phyloP scores from a whole-genome alignment of 768 basidiomycete genomes.

The Chiua virens region DNA sequence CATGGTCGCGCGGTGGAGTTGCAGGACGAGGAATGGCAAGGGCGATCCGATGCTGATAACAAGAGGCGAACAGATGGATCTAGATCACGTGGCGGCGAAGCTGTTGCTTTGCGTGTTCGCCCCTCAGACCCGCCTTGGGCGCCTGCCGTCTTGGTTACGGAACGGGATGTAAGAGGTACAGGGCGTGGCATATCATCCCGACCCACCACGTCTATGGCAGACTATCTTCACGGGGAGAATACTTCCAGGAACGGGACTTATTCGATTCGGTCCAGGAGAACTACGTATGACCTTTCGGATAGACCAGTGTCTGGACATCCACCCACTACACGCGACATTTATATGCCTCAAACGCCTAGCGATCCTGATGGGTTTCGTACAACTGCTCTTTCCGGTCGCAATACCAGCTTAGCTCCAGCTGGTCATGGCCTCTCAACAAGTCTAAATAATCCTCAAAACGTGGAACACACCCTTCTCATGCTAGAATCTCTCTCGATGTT shows the following conservation, averaged over 20 bases:
- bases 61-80: conserved; percentile 25
- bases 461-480: conserved; percentile 72
- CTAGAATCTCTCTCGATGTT: conserved; percentile 69
- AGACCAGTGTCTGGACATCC: conserved; percentile 19
- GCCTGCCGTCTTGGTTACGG: conserved; percentile 10
- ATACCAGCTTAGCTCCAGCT: conserved; percentile 19
- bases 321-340: conserved; percentile 5
- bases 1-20: conserved; percentile 18
- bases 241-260: conserved; percentile 10
- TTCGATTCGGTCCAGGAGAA: conserved; percentile 22
- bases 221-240: conserved; percentile 37
- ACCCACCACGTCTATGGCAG: conserved; percentile 58
- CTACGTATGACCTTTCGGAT: conserved; percentile 26
- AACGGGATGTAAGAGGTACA: conserved; percentile 23
- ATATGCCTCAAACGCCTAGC: conserved; percentile 16
- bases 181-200: conserved; percentile 27
- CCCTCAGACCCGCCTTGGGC: conserved; percentile 27
- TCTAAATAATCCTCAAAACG: conserved; percentile 22
- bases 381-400: conserved; percentile 8
- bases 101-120: conserved; percentile 15
- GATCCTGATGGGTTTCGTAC: conserved; percentile 16
- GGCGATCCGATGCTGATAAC: conserved; percentile 15
- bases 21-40: conserved; percentile 25
- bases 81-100: conserved; percentile 21
- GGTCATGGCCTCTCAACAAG: conserved; percentile 11